phyloP scores from a whole-genome alignment of 2,329 filamentous ascomycete species.

The Aspergillus ibericus region DNA sequence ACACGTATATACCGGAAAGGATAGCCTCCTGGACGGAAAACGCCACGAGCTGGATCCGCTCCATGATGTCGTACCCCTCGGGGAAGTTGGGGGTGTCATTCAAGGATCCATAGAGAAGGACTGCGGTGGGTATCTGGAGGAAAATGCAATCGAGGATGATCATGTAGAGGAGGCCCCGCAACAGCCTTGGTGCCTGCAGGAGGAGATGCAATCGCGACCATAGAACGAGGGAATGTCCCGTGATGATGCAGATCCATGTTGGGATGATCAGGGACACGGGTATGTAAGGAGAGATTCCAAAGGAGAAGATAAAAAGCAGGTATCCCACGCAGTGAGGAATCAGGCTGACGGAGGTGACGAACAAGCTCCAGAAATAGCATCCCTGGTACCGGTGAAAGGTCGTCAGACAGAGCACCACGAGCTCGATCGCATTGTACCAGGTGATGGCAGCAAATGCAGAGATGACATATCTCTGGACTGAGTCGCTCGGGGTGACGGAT shows the following conservation, averaged over 20 bases:
- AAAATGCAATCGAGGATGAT: slow-evolving; percentile 43
- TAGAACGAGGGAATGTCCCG: slow-evolving; percentile 46
- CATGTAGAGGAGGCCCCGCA: slow-evolving; percentile 39
- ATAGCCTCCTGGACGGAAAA: slow-evolving; percentile 55
- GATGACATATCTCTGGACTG: slow-evolving; percentile 22
- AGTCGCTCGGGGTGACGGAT: not conserved
- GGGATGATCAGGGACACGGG: slow-evolving; percentile 36
- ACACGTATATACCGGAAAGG: slow-evolving; percentile 52
- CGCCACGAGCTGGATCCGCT: slow-evolving; percentile 53
- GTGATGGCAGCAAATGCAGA: slow-evolving; percentile 43
- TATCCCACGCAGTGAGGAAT: slow-evolving; percentile 43
- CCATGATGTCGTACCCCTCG: slow-evolving; percentile 40
- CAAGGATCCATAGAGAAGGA: slow-evolving; percentile 38
- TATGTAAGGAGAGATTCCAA: slow-evolving; percentile 27
- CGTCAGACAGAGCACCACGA: slow-evolving; percentile 44
- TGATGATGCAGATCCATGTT: slow-evolving; percentile 45
- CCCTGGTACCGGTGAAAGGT: slow-evolving; percentile 44
- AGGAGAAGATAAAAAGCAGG: slow-evolving; percentile 41
- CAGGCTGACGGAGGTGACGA: slow-evolving; percentile 40
- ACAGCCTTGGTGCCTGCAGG: slow-evolving; percentile 30
- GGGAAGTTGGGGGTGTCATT: slow-evolving; percentile 7
- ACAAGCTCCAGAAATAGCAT: slow-evolving; percentile 48
- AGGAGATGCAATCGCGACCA: slow-evolving; percentile 49
- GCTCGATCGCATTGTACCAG: slow-evolving; percentile 47
- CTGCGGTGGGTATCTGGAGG: slow-evolving; percentile 40